These are phyloP conservation scores for Phlyctochytrium arcticum DNA, from an alignment of 192 early-diverging fungal species.

Conservation along the genomic window DNA sequence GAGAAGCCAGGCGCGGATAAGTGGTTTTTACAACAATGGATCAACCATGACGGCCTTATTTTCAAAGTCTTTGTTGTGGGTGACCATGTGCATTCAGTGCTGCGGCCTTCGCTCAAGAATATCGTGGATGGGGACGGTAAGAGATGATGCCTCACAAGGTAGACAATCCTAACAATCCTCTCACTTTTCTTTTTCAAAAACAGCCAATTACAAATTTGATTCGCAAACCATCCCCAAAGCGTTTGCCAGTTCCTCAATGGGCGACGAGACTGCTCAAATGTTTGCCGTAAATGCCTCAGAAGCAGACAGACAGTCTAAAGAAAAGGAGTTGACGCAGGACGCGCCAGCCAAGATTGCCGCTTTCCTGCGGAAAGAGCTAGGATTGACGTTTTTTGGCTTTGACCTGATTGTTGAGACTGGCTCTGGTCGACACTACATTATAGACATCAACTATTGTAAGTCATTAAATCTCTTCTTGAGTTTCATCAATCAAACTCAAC, in stretches of 20 bases:
- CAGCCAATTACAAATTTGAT: not conserved
- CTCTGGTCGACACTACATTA: not conserved
- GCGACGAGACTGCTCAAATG: not conserved
- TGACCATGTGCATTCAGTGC: not conserved
- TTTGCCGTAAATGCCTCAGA: not conserved
- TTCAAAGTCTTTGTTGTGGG: conserved; percentile 2
- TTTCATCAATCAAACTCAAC: not conserved
- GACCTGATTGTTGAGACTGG: not conserved
- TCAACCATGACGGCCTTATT: not conserved
- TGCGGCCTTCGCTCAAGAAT: not conserved
- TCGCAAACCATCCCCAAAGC: not conserved
- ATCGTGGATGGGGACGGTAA: not conserved
- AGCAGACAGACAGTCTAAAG: not conserved
- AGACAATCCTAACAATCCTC: not conserved
- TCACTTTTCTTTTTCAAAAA: no score
- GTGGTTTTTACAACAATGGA: not conserved
- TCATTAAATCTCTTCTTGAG: not conserved
- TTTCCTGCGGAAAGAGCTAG: not conserved
- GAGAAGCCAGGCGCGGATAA: not conserved
- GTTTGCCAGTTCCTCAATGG: no score
- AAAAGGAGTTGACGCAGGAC: not conserved
- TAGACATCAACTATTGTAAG: conserved; percentile 7
- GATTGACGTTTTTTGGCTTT: not conserved
- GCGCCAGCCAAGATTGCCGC: not conserved
- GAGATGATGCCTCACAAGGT: not conserved